Evolutionary conservation across 345 rosid genomes (phyloP), one percentile per base, ranked within the genome.

Genomic region (Citrus unshiu): DNA sequence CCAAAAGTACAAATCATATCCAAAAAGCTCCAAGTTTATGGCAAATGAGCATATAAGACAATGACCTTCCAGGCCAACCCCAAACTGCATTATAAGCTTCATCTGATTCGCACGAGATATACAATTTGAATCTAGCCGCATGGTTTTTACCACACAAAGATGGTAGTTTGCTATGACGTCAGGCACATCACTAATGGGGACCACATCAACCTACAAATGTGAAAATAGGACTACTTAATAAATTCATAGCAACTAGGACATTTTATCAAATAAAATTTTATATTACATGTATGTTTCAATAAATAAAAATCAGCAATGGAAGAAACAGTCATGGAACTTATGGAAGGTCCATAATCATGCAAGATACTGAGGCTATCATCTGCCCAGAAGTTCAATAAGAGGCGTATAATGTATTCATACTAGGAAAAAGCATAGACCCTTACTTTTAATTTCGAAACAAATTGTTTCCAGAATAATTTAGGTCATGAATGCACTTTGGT

Each of bases 11-110:
- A 37, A 22, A 58, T 22, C 59, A 54, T 27, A 68, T 39, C 32
- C 54, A 22, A 68, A 43, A 68, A 66, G 43, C 49, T n/a, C 40
- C 21, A 71, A 35, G 4, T 6, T 7, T 16, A 72, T 13, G 9
- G 62, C n/a, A 51, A 75, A 35, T 65, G 13, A 40, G n/a, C n/a
- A 68, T 25, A 35, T 32, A 84, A 40, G 65, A 77, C 69, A 83
- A 39, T 34, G 64, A 94, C 98, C 98, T 85, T 95, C 98, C 14
- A 95, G 89, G 68, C 98, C 98, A 82, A 94, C 97, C 81, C 97
- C 98, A 59, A 68, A 95, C 85, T 93, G 98, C 93, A 95, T 84
- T 65, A 93, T 67, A 76, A 95, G 86, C 88, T 91, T 95, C 97
- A 91, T 87, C 69, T 83, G 85, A 65, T 70, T 86, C 6, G 98